Conservation (phyloP, 2,329 filamentous ascomycete genomes). For the Didymella keratinophila region DNA sequence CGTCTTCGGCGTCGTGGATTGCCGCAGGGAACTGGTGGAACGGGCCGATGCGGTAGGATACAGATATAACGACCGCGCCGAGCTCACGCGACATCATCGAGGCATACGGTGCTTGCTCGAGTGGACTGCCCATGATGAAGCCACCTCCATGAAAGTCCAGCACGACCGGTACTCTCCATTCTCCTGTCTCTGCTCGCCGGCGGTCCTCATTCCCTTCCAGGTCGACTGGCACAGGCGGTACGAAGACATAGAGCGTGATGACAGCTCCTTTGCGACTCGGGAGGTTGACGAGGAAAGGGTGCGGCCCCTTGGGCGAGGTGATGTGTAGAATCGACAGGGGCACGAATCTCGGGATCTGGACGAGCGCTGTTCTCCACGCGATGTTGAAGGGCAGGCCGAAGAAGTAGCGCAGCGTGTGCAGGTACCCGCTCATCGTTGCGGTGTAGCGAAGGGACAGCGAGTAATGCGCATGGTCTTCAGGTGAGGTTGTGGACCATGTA, state of each 20-base stretch:
- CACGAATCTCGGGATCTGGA: constrained; percentile 50
- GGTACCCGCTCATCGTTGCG: constrained; percentile 42
- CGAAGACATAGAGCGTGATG: constrained; percentile 54
- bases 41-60: constrained; percentile 59
- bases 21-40: constrained; percentile 58
- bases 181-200: constrained; percentile 30
- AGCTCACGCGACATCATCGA: constrained; percentile 56
- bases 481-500: constrained; percentile 5
- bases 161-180: constrained; percentile 51
- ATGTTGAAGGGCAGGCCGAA: constrained; percentile 48
- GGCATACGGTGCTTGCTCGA: constrained; percentile 58
- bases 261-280: constrained; percentile 49
- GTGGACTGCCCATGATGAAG: constrained; percentile 54
- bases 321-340: constrained; percentile 49
- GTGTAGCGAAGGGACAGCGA: constrained; percentile 1
- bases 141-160: constrained; percentile 56
- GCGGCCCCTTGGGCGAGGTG: constrained; percentile 53
- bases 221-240: constrained; percentile 49
- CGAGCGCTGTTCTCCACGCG: constrained; percentile 49
- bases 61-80: constrained; percentile 54
- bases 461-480: constrained; percentile 9
- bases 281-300: constrained; percentile 53
- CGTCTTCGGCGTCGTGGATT: constrained; percentile 58
- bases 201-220: constrained; percentile 31
- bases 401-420: constrained; percentile 46